A percentile compares a stretch with the other conserved stretches of the same genome.
phyloP scores from a whole-genome alignment of 129 eudicot genomes.

The Lactuca sativa region DNA sequence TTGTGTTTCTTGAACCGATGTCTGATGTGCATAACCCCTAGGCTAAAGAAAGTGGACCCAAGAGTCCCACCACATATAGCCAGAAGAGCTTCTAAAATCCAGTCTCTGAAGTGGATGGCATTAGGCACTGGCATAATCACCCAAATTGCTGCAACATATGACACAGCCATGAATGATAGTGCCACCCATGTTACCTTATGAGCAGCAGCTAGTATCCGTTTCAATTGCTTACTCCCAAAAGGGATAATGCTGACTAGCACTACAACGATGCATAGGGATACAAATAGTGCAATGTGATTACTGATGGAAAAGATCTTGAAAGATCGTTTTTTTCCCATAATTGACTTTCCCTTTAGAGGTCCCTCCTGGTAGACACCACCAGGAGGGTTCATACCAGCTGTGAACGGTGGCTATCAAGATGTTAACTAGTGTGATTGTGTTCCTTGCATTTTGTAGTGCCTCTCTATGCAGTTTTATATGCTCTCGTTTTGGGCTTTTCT shows the following conservation, averaged over 20 bases:
- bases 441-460: conserved; percentile 32
- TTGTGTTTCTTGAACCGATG: conserved; percentile 14
- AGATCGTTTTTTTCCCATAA: conserved; percentile 21
- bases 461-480: conserved; percentile 22
- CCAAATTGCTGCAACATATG: conserved; percentile 36
- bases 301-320: conserved; percentile 35
- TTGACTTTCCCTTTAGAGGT: conserved; percentile 28
- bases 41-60: conserved; percentile 19
- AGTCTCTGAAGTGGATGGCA: background rate
- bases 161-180: conserved; percentile 37
- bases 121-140: conserved; percentile 4
- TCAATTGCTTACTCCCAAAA: conserved; percentile 27
- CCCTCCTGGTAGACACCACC: conserved; percentile 38
- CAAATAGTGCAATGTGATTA: conserved; percentile 37
- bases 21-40: conserved; percentile 9
- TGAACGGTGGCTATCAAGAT: conserved; percentile 38
- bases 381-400: conserved; percentile 42
- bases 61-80: conserved; percentile 23
- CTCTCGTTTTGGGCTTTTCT: conserved; percentile 22
- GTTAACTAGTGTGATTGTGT: conserved; percentile 33
- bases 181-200: conserved; percentile 43
- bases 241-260: conserved; percentile 41
- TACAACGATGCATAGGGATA: conserved; percentile 34
- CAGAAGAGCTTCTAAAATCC: conserved; percentile 15
- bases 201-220: conserved; percentile 11